Conservation (phyloP, 2,329 filamentous ascomycete species). For the Leptographium flavum region DNA sequence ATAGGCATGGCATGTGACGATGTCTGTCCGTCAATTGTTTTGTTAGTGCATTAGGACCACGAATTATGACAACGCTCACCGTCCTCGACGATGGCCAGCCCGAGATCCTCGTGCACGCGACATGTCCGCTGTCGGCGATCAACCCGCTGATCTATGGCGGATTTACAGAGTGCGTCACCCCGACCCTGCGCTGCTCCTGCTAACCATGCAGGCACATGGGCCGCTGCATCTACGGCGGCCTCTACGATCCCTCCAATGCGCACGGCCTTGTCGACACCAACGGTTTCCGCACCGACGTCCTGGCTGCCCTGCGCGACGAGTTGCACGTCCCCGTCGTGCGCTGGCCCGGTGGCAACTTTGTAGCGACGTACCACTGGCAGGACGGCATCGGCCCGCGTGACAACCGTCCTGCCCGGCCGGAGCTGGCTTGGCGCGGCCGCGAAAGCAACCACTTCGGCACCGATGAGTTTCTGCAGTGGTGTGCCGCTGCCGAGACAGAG, state of each 20-base stretch:
- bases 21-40: no score
- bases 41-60: no score
- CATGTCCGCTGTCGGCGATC: no score
- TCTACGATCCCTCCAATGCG: constrained; percentile 63
- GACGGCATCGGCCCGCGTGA: constrained; percentile 67
- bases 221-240: constrained; percentile 74
- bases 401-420: constrained; percentile 49
- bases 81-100: no score
- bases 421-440: constrained; percentile 65
- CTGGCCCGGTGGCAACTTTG: constrained; percentile 76
- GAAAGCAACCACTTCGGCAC: constrained; percentile 74
- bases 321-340: constrained; percentile 63
- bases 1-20: no score
- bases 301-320: constrained; percentile 59
- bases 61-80: no score
- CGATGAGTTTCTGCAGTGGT: constrained; percentile 78
- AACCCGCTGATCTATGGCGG: constrained; percentile 72
- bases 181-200: neutral
- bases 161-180: constrained; percentile 56
- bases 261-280: constrained; percentile 48
- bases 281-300: constrained; percentile 68
- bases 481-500: constrained; percentile 56
- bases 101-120: no score
- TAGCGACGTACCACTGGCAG: constrained; percentile 74
- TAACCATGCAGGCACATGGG: constrained; percentile 61